Percentiles rank a stretch among this genome's conserved stretches.
These are phyloP conservation scores for Rhizopogon vulgaris DNA, from an alignment of 768 basidiomycete genomes.

Conservation along the genomic window DNA sequence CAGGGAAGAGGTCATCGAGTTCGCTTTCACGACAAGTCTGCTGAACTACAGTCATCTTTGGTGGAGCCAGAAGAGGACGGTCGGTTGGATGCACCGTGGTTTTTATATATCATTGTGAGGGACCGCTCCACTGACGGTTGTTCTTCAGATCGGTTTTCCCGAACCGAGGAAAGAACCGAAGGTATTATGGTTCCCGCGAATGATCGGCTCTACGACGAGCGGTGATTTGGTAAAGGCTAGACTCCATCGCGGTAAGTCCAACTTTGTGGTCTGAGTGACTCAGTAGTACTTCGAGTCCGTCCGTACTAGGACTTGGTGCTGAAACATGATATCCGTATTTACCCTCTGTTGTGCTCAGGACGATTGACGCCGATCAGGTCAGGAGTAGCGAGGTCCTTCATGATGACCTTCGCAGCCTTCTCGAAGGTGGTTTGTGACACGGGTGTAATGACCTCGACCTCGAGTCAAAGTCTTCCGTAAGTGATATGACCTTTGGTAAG, in stretches of 20 bases:
- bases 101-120: background rate
- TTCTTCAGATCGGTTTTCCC: too few relatives aligned
- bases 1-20: constrained; percentile 5
- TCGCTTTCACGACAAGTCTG: background rate
- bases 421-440: background rate
- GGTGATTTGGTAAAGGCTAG: background rate
- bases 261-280: too few relatives aligned
- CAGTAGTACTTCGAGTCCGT: too few relatives aligned
- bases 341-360: background rate
- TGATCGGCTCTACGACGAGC: too few relatives aligned
- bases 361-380: background rate
- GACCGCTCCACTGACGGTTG: too few relatives aligned
- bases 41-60: background rate
- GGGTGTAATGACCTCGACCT: background rate
- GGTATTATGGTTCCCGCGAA: too few relatives aligned
- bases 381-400: background rate
- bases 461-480: too few relatives aligned
- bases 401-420: background rate
- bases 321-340: background rate
- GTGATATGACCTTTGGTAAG: too few relatives aligned
- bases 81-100: background rate
- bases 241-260: too few relatives aligned
- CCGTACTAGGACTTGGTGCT: background rate
- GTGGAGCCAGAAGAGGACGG: background rate
- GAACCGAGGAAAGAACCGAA: too few relatives aligned